Percentiles rank a stretch among this genome's conserved stretches.
Evolutionary conservation across 2,329 filamentous ascomycete genomes (phyloP).

Genomic region (Monosporascus sp.): DNA sequence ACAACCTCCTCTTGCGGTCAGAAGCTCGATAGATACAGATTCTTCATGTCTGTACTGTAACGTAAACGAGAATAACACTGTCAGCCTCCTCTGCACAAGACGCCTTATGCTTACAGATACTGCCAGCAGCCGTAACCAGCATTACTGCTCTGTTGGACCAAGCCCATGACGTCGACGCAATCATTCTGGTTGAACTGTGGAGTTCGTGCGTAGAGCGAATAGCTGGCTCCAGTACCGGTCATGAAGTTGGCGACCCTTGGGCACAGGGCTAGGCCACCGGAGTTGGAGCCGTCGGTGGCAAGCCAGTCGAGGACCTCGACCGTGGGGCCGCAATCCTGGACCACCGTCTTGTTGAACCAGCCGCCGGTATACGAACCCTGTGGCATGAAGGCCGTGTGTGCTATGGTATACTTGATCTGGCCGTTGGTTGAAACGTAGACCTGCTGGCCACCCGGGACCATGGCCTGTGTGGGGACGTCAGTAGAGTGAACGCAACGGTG

Average conservation of each 20-base stretch:
- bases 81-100: neutral
- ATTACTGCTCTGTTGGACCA: slow-evolving; percentile 23
- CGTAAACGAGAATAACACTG: neutral
- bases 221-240: slow-evolving; percentile 15
- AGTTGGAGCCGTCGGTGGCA: slow-evolving; percentile 22
- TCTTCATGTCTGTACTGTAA: neutral
- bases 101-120: slow-evolving; percentile 25
- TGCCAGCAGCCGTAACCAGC: slow-evolving; percentile 32
- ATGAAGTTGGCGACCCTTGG: slow-evolving; percentile 16
- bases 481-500: neutral
- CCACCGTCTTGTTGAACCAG: slow-evolving; percentile 33
- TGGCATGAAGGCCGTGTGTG: slow-evolving; percentile 50
- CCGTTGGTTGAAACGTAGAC: slow-evolving; percentile 53
- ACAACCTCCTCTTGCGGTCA: neutral
- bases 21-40: slow-evolving; percentile 1
- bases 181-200: slow-evolving; percentile 19
- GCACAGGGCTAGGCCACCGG: slow-evolving; percentile 22
- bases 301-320: slow-evolving; percentile 22
- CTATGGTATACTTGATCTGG: slow-evolving; percentile 47
- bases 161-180: slow-evolving; percentile 29
- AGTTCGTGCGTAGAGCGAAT: slow-evolving; percentile 23
- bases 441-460: slow-evolving; percentile 58
- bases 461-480: slow-evolving; percentile 27
- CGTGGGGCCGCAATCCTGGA: slow-evolving; percentile 17
- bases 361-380: slow-evolving; percentile 43